Percentiles rank a stretch among this genome's conserved stretches.
These are phyloP conservation scores for Amanita polypyramis DNA, from an alignment of 768 basidiomycete species.

Conservation along the genomic window DNA sequence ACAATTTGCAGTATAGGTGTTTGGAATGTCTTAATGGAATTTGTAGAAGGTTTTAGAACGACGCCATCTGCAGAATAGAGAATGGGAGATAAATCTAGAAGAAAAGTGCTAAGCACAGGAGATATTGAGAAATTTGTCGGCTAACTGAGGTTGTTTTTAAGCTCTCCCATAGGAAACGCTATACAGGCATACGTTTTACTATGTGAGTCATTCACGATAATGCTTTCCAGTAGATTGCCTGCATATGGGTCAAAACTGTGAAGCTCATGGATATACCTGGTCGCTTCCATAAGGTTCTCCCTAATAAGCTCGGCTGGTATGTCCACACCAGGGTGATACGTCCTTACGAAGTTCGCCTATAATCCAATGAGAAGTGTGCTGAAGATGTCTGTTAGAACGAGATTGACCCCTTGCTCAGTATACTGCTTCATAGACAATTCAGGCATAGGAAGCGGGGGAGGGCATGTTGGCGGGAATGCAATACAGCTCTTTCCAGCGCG, in stretches of 20 bases:
- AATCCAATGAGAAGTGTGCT: background rate
- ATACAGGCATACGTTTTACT: conserved; percentile 21
- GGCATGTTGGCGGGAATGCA: conserved; percentile 51
- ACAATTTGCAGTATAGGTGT: conserved; percentile 64
- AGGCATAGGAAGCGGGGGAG: conserved; percentile 20
- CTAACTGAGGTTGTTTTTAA: conserved; percentile 51
- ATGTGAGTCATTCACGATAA: conserved; percentile 18
- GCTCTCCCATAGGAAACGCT: conserved; percentile 58
- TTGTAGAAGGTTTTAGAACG: conserved; percentile 29
- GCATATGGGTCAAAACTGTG: conserved; percentile 43
- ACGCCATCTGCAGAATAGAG: conserved; percentile 17
- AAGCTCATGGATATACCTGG: conserved; percentile 21
- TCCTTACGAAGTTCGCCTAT: conserved; percentile 65
- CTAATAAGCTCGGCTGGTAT: conserved; percentile 59
- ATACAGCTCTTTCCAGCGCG: conserved; percentile 23
- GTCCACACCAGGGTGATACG: conserved; percentile 63
- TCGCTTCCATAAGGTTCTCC: conserved; percentile 41
- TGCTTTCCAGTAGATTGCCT: conserved; percentile 41
- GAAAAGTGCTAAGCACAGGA: background rate
- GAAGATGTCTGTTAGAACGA: background rate
- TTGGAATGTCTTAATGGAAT: conserved; percentile 35
- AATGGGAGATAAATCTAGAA: conserved; percentile 40
- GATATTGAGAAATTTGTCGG: background rate
- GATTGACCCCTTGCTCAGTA: conserved; percentile 56
- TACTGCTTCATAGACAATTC: conserved; percentile 31